These are phyloP conservation scores for Lentinula guzmanii DNA, from an alignment of 768 basidiomycete genomes.

Conservation along the genomic window DNA sequence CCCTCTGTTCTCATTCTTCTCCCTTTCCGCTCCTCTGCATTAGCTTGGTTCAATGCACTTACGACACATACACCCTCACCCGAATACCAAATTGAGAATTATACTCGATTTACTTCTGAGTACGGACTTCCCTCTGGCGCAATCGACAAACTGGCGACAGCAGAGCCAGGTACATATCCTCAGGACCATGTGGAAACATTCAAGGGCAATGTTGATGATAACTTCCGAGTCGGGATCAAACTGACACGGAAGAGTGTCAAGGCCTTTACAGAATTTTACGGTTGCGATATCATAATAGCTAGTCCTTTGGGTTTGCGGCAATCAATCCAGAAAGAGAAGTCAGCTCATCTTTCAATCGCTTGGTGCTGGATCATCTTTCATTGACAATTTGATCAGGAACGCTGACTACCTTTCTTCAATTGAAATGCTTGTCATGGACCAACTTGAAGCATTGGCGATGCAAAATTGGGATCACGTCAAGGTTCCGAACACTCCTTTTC, in stretches of 20 bases:
- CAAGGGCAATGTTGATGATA: slow-evolving; percentile 96
- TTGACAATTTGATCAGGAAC: slow-evolving; percentile 37
- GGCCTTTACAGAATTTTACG: slow-evolving; percentile 86
- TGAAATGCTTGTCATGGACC: slow-evolving; percentile 87
- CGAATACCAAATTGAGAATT: slow-evolving; percentile 83
- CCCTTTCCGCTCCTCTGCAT: slow-evolving; percentile 87
- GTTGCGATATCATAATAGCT: slow-evolving; percentile 86
- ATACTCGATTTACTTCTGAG: slow-evolving; percentile 72
- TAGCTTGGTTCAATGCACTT: slow-evolving; percentile 77
- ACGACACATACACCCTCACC: slow-evolving; percentile 69
- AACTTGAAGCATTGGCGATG: slow-evolving; percentile 90
- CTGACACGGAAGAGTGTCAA: slow-evolving; percentile 89
- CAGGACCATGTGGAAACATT: slow-evolving; percentile 89
- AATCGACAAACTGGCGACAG: slow-evolving; percentile 72
- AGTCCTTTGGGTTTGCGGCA: slow-evolving; percentile 89
- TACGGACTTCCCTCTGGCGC: slow-evolving; percentile 78
- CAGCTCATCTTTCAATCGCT: slow-evolving; percentile 17
- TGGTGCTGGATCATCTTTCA: background rate
- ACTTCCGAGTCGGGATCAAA: slow-evolving; percentile 89
- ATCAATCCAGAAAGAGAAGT: slow-evolving; percentile 94
- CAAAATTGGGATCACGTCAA: slow-evolving; percentile 99
- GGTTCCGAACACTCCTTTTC: slow-evolving; percentile 31
- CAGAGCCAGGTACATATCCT: slow-evolving; percentile 75
- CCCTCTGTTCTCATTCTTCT: slow-evolving; percentile 90
- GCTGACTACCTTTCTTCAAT: slow-evolving; percentile 92